These are phyloP conservation scores for Nitzschia sp. DNA, from an alignment of 108 stramenopile species.

Conservation along the genomic window DNA sequence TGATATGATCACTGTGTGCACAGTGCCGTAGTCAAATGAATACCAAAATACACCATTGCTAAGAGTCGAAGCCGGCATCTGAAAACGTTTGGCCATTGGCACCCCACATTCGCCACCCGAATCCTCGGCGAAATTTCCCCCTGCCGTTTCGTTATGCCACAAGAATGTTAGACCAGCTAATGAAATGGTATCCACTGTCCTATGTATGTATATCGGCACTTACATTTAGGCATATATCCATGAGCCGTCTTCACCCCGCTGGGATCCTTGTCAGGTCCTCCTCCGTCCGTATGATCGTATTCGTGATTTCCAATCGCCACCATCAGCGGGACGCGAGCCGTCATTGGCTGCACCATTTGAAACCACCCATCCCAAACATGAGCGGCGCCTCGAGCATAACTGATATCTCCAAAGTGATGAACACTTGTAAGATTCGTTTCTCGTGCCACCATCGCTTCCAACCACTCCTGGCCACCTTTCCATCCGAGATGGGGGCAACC, in stretches of 20 bases:
- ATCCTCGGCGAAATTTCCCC: constrained; percentile 64
- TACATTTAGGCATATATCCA: constrained; percentile 63
- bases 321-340: constrained; percentile 71
- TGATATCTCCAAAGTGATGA: constrained; percentile 73
- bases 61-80: constrained; percentile 42
- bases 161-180: too few species aligned
- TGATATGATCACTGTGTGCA: constrained; percentile 70
- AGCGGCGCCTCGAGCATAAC: constrained; percentile 62
- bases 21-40: constrained; percentile 50
- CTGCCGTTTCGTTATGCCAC: too few species aligned
- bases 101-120: constrained; percentile 83
- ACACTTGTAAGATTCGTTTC: constrained; percentile 45
- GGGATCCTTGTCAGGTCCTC: constrained; percentile 62
- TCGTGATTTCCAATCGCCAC: constrained; percentile 88
- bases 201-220: too few species aligned
- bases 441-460: constrained; percentile 29
- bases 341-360: constrained; percentile 69
- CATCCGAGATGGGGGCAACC: constrained; percentile 39
- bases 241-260: constrained; percentile 37
- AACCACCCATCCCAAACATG: constrained; percentile 80
- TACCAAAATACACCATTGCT: constrained; percentile 85
- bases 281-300: constrained; percentile 73
- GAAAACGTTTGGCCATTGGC: constrained; percentile 66
- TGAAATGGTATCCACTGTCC: too few species aligned
- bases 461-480: constrained; percentile 21